A percentile compares a stretch with the other conserved stretches of the same genome.
Conservation (phyloP, 345 rosid genomes). For the Cardiospermum halicacabum region DNA sequence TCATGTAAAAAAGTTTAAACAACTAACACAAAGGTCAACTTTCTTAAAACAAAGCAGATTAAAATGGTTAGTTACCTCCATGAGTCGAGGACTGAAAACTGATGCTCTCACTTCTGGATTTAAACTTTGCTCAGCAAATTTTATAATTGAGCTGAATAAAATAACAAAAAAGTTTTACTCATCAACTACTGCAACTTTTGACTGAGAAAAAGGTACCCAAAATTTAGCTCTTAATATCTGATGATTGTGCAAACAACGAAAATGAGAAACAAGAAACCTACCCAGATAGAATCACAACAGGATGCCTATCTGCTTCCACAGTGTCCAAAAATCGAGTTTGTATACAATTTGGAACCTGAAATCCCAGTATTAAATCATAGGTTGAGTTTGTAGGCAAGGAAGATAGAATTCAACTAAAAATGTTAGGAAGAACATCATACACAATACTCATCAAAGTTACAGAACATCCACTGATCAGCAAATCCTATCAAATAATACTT, state of each 20-base stretch:
- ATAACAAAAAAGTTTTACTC: slow-evolving; percentile 18
- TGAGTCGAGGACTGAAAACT: slow-evolving; percentile 93
- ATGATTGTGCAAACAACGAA: neutral
- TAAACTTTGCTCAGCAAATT: slow-evolving; percentile 77
- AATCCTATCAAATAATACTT: neutral
- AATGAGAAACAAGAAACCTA: slow-evolving; percentile 28
- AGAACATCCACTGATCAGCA: neutral
- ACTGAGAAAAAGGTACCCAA: neutral
- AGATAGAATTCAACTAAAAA: slow-evolving; percentile 3
- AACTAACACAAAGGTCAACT: slow-evolving; percentile 1
- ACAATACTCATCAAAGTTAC: neutral
- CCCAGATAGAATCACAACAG: slow-evolving; percentile 71
- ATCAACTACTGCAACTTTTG: neutral
- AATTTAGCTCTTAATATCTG: neutral
- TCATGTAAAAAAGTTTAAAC: slow-evolving; percentile 14
- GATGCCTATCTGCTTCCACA: slow-evolving; percentile 68
- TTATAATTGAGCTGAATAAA: slow-evolving; percentile 65
- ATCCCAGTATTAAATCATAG: slow-evolving; percentile 14
- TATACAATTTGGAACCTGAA: slow-evolving; percentile 79
- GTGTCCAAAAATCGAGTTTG: slow-evolving; percentile 60
- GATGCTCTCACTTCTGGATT: slow-evolving; percentile 63
- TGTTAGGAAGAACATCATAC: neutral
- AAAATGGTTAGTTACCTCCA: slow-evolving; percentile 60
- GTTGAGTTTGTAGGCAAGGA: slow-evolving; percentile 5
- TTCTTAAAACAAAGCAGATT: slow-evolving; percentile 8